Evolutionary conservation across 768 basidiomycete species (phyloP), one percentile per base, ranked within the genome.

Genomic region (Leccinum disarticulatum): DNA sequence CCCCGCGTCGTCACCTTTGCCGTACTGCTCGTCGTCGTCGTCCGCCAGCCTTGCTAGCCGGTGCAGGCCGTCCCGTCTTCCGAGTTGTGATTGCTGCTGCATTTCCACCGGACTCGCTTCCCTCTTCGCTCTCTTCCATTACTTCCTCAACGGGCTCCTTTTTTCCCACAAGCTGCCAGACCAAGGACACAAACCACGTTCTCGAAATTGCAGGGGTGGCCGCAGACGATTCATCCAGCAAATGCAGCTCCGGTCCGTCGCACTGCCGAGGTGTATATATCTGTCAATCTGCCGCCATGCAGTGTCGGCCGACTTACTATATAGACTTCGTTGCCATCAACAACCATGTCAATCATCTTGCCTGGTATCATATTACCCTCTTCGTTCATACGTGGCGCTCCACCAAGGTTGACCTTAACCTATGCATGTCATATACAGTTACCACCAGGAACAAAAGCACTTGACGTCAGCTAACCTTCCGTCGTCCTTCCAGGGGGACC

Each of bases 281-380:
- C 43, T 47, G 38, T 70, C 56, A 66, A 52, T 49, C 28, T 48
- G 22, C 58, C 54, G 56, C 60, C n/a, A 52, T 41, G 30, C 52
- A 36, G 31, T 60, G 56, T 62, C 65, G 57, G 54, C 58, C 38
- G 51, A 81, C 89, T 72, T 69, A 92, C 90, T 58, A 93, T 80
- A 74, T 83, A 94, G 43, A 94, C 91, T 38, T 86, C 69, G 47
- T 82, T 77, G 48, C 86, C 86, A 59, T 93, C 89, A 11, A 95
- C 93, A 19, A 93, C 80, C 86, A 93, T 86, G 60, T 94, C 91
- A 59, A 93, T 77, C 75, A 76, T 81, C 70, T 80, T 83, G 8
- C 80, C 82, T 31, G 73, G 70, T 25, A 76, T 68, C 17, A 73
- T 62, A 58, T 82, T 80, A 4, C 87, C 87, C 55, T 84, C 85